Percentiles rank a stretch among this genome's conserved stretches.
Conservation (phyloP, 2,329 filamentous ascomycete species). For the Sclerotinia borealis region DNA sequence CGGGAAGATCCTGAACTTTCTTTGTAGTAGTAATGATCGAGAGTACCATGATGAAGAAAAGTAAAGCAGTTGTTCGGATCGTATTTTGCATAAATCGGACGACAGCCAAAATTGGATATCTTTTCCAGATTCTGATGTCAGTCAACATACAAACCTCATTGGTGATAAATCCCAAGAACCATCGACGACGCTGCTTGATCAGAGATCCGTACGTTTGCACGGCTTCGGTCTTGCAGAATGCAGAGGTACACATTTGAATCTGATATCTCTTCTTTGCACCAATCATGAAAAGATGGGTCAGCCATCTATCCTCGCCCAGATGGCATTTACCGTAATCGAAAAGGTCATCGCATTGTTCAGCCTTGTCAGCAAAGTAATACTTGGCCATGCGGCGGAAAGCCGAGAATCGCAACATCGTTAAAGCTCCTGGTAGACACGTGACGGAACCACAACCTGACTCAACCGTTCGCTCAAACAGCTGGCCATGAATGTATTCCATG, state of each 20-base stretch:
- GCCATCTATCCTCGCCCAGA: slow-evolving; percentile 90
- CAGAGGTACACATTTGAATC: slow-evolving; percentile 95
- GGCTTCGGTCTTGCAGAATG: slow-evolving; percentile 97
- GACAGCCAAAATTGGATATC: slow-evolving; percentile 79
- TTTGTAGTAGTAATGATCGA: slow-evolving; percentile 81
- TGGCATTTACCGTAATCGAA: slow-evolving; percentile 97
- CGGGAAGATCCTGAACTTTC: slow-evolving; percentile 69
- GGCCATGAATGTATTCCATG: slow-evolving; percentile 97
- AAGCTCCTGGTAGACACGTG: slow-evolving; percentile 88
- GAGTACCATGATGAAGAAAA: slow-evolving; percentile 91
- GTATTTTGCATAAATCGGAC: slow-evolving; percentile 95
- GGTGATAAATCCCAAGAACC: slow-evolving; percentile 96
- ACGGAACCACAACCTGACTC: slow-evolving; percentile 92
- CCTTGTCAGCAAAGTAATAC: slow-evolving; percentile 97
- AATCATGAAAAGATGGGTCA: slow-evolving; percentile 98
- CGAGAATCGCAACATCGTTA: slow-evolving; percentile 93
- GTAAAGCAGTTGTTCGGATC: slow-evolving; percentile 84
- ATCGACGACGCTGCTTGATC: slow-evolving; percentile 88
- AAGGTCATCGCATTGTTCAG: slow-evolving; percentile 88
- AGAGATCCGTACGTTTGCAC: slow-evolving; percentile 82
- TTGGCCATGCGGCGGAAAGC: slow-evolving; percentile 96
- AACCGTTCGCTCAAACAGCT: slow-evolving; percentile 91
- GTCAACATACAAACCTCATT: slow-evolving; percentile 99
- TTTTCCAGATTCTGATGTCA: slow-evolving; percentile 82
- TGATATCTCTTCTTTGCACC: slow-evolving; percentile 88